Percentiles rank a stretch among this genome's conserved stretches.
Evolutionary conservation across 352 stramenopile species (phyloP).

Genomic region (Pythium periplocum): DNA sequence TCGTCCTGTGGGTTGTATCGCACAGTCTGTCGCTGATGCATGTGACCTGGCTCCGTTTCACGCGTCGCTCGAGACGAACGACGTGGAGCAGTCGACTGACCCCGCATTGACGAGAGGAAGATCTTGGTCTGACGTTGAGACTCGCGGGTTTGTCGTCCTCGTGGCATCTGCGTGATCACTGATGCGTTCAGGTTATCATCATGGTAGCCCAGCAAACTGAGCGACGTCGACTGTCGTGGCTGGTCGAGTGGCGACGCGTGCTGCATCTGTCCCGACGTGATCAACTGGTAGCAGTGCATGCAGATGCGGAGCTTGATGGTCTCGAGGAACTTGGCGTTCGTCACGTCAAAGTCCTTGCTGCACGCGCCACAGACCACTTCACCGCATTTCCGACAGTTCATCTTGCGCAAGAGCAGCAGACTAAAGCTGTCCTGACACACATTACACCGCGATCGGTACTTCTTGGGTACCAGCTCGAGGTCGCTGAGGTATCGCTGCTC

Average conservation of each 20-base stretch:
- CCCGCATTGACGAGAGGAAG: slow-evolving; percentile 68
- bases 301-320: slow-evolving; percentile 80
- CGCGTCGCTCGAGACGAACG: slow-evolving; percentile 5
- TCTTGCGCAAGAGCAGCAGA: slow-evolving; percentile 73
- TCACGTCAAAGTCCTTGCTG: slow-evolving; percentile 77
- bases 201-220: slow-evolving; percentile 63
- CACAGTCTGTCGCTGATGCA: background rate
- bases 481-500: slow-evolving; percentile 79
- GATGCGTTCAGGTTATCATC: slow-evolving; percentile 62
- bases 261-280: slow-evolving; percentile 60
- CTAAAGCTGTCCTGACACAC: slow-evolving; percentile 84
- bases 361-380: slow-evolving; percentile 85
- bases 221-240: slow-evolving; percentile 42
- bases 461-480: slow-evolving; percentile 77
- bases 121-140: slow-evolving; percentile 44
- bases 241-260: slow-evolving; percentile 36
- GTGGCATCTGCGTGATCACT: slow-evolving; percentile 39
- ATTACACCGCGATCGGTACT: slow-evolving; percentile 61
- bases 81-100: slow-evolving; percentile 3
- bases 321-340: slow-evolving; percentile 48
- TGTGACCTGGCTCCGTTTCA: slow-evolving; percentile 1
- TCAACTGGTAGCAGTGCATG: slow-evolving; percentile 78
- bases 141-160: background rate
- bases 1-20: too few species aligned
- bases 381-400: slow-evolving; percentile 84